Base-by-base conservation (phyloP, 2,329 filamentous ascomycete genomes). In the Diaporthe ilicicola region DNA sequence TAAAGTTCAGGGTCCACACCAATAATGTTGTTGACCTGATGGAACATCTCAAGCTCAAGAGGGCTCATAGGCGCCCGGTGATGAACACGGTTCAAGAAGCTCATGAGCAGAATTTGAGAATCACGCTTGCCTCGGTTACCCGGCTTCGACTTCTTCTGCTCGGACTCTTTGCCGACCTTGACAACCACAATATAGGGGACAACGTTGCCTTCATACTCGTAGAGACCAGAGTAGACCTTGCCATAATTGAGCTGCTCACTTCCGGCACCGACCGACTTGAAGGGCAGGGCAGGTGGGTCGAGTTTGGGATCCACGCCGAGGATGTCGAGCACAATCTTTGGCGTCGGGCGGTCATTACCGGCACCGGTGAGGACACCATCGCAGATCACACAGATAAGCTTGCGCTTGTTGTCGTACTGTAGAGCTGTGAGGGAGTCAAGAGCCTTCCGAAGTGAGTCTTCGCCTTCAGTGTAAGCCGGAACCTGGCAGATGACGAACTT, bases 401-500 rank as follows among this genome's bases (percentile, higher is more conserved):
- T 99, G 74, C 96, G 89, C 86, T 99, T 99, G 83, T 99, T 98
- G 83, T 99, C 96, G 77, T 99, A 99, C 76, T 97, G 92, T 19
- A 99, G 88, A 15, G 95, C 94, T 19, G 96, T 98, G 71, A 98
- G 87, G 1, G 96, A 98, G 80, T 99, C 96, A 2, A 99, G 87
- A 66, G 94, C 95, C 79, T 97, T 97, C 69, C 96, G 89, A 10
- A 99, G 85, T 4, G 95, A 95, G 77, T 99, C 96, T 85, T 99
- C 96, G 76, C 94, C 96, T 85, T 99, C 96, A 0, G 96, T 99
- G 79, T 99, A 99, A 6, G 96, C 96, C 12, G 96, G 96, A 39
- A 99, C 94, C 81, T 98, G 94, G 82, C 96, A 98, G 75, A 99
- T 98, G 76, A 99, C 95, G 77, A 99, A 99, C 80, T 98, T 99